Percentiles rank a stretch among this genome's conserved stretches.
Evolutionary conservation across 257 asterid species (phyloP).

Genomic region (Ehretia macrophylla): DNA sequence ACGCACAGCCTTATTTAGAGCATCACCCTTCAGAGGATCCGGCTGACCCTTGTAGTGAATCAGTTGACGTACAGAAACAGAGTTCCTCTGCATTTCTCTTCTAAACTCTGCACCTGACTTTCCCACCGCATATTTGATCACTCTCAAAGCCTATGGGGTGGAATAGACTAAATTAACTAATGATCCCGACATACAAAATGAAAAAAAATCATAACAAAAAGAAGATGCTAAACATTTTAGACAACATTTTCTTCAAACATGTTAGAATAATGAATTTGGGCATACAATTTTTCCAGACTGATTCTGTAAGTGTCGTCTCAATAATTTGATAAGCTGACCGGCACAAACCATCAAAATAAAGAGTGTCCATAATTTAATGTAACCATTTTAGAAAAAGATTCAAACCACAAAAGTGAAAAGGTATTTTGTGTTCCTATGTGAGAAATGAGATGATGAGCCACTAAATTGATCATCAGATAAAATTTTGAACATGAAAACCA

Average conservation of each 20-base stretch:
- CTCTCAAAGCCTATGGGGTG: conserved; percentile 68
- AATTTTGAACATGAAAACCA: background rate
- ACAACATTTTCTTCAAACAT: background rate
- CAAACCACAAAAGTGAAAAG: background rate
- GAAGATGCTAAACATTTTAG: background rate
- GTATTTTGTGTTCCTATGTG: background rate
- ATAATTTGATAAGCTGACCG: background rate
- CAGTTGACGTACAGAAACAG: conserved; percentile 80
- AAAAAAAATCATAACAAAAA: background rate
- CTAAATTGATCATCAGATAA: background rate
- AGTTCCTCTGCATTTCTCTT: conserved; percentile 98
- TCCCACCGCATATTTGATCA: conserved; percentile 85
- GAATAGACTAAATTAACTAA: background rate
- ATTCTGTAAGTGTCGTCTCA: background rate
- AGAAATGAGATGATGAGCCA: too few relatives aligned
- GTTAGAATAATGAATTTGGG: background rate
- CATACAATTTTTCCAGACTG: background rate
- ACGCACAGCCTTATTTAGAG: conserved; percentile 92
- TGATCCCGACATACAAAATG: background rate
- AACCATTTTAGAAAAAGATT: too few relatives aligned
- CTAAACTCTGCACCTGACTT: conserved; percentile 93
- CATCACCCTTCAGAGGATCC: conserved; percentile 91
- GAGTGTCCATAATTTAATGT: too few relatives aligned
- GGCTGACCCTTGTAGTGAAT: conserved; percentile 94
- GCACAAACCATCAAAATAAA: too few relatives aligned